These are phyloP conservation scores for Fusarium sp. DNA, from an alignment of 2,329 filamentous ascomycete species.

Conservation along the genomic window DNA sequence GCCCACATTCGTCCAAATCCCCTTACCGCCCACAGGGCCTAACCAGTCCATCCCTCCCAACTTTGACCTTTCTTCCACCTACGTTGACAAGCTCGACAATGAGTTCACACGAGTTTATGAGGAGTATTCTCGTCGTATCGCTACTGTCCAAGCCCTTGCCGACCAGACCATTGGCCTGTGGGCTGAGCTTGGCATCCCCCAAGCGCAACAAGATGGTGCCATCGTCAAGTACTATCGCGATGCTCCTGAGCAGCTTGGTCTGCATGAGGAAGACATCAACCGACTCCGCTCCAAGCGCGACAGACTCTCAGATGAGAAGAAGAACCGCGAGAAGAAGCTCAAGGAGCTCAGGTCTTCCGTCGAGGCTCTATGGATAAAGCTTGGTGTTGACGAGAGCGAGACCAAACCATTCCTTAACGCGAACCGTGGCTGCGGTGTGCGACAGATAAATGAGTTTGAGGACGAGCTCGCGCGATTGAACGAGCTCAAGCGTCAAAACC, in stretches of 20 bases:
- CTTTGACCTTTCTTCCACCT: constrained; percentile 92
- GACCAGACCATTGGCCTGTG: constrained; percentile 94
- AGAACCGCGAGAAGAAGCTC: constrained; percentile 78
- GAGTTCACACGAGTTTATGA: constrained; percentile 97
- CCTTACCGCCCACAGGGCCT: constrained; percentile 82
- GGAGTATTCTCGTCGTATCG: constrained; percentile 88
- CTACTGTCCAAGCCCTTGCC: constrained; percentile 75
- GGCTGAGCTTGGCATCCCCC: constrained; percentile 93
- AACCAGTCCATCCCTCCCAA: constrained; percentile 80
- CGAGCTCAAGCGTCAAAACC: constrained; percentile 92
- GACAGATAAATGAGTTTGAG: constrained; percentile 95
- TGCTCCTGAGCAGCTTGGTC: constrained; percentile 89
- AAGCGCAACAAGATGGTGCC: constrained; percentile 86
- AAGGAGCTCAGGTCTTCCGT: constrained; percentile 80
- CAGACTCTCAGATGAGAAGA: constrained; percentile 88
- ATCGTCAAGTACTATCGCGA: constrained; percentile 93
- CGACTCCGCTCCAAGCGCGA: constrained; percentile 79
- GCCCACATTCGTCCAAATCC: constrained; percentile 83
- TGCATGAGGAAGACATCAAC: constrained; percentile 86
- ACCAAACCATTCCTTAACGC: constrained; percentile 84
- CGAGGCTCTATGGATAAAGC: constrained; percentile 88
- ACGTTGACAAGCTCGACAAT: constrained; percentile 84
- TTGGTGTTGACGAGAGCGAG: constrained; percentile 84
- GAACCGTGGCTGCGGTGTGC: constrained; percentile 89
- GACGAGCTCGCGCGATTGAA: constrained; percentile 87